Conservation (phyloP, 495 filamentous ascomycete species). For the Penicillium riverlandense region DNA sequence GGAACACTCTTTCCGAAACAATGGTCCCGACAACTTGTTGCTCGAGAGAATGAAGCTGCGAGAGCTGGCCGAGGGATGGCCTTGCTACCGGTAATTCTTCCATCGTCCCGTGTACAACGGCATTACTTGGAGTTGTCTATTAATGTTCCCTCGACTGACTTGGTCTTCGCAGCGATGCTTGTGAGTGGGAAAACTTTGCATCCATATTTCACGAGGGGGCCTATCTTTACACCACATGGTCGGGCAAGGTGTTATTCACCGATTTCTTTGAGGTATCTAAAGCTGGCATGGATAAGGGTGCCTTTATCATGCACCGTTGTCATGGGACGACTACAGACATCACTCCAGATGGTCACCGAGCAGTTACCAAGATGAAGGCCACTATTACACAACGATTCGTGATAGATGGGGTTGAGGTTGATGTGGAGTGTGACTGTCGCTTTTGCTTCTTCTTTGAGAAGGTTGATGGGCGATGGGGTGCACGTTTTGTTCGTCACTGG, state of each 20-base stretch:
- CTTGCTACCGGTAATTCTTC: conserved; percentile 43
- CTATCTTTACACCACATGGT: conserved; percentile 59
- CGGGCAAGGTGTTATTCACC: conserved; percentile 41
- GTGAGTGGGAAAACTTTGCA: conserved; percentile 59
- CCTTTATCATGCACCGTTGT: conserved; percentile 62
- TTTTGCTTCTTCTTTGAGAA: conserved; percentile 58
- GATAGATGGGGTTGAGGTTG: conserved; percentile 40
- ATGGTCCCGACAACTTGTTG: conserved; percentile 39
- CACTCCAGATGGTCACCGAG: conserved; percentile 32
- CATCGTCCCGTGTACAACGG: too few species aligned
- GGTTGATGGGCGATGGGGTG: conserved; percentile 42
- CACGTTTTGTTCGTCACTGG: conserved; percentile 55
- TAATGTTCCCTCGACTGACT: not conserved
- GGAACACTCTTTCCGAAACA: conserved; percentile 43
- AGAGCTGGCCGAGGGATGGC: conserved; percentile 63
- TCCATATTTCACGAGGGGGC: conserved; percentile 53
- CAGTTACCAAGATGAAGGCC: conserved; percentile 63
- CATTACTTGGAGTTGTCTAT: too few species aligned
- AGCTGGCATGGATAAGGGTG: conserved; percentile 51
- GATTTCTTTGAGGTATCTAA: conserved; percentile 55
- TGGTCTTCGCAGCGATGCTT: conserved; percentile 48
- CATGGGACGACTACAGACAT: conserved; percentile 55
- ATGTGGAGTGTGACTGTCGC: conserved; percentile 56
- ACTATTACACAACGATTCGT: conserved; percentile 61
- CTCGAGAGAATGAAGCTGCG: conserved; percentile 49